phyloP scores from a whole-genome alignment of 2,329 filamentous ascomycete genomes.

The Didymella lethalis region DNA sequence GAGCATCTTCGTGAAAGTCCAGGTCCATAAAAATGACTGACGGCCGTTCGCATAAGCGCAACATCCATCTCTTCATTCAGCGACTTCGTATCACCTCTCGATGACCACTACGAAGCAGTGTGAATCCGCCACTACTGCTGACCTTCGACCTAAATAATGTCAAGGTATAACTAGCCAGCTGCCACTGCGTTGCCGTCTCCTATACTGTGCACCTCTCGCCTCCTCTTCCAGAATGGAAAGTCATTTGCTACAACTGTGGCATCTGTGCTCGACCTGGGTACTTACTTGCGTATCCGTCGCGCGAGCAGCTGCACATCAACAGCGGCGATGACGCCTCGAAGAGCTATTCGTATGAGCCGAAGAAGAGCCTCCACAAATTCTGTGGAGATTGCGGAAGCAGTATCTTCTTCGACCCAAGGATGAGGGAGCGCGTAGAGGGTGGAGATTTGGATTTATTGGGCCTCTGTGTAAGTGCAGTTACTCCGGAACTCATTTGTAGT shows the following conservation, averaged over 20 bases:
- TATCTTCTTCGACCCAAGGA: conserved; percentile 40
- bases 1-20: background rate
- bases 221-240: conserved; percentile 56
- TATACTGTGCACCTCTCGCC: conserved; percentile 60
- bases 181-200: conserved; percentile 62
- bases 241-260: conserved; percentile 64
- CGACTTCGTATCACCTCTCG: conserved; percentile 1
- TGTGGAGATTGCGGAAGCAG: conserved; percentile 40
- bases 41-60: background rate
- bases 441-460: conserved; percentile 32
- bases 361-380: conserved; percentile 39
- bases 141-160: conserved; percentile 29
- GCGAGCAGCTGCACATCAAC: conserved; percentile 33
- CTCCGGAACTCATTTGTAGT: background rate
- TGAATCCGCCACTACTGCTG: conserved; percentile 27
- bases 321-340: conserved; percentile 37
- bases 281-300: conserved; percentile 54
- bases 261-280: conserved; percentile 61
- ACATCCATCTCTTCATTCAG: background rate
- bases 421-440: conserved; percentile 32
- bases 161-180: conserved; percentile 59
- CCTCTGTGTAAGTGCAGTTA: conserved; percentile 36
- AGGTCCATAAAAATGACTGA: background rate
- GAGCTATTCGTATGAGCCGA: conserved; percentile 37
- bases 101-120: conserved; percentile 16